These are phyloP conservation scores for Kluyveromyces lactis DNA, from an alignment of 805 yeast genomes.

Conservation along the genomic window DNA sequence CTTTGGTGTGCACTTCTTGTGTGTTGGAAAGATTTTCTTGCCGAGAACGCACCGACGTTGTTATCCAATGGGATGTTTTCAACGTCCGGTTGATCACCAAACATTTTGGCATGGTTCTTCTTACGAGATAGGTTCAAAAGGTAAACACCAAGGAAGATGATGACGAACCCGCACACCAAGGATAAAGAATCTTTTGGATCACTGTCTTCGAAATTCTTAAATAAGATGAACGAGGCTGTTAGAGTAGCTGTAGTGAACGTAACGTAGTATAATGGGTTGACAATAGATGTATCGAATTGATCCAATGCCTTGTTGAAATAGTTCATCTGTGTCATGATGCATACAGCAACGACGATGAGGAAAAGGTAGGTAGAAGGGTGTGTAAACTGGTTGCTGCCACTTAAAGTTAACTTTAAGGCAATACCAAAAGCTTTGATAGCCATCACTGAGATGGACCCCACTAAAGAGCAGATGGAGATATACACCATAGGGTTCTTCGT, in stretches of 20 bases:
- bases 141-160: constrained; percentile 83
- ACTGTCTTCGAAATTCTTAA: constrained; percentile 80
- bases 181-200: constrained; percentile 74
- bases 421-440: constrained; percentile 90
- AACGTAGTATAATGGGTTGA: constrained; percentile 84
- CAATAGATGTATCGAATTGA: constrained; percentile 87
- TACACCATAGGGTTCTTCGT: constrained; percentile 78
- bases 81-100: constrained; percentile 42
- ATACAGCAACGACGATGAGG: constrained; percentile 65
- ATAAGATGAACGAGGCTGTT: constrained; percentile 76
- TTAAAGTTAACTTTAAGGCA: constrained; percentile 74
- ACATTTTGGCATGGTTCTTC: constrained; percentile 40
- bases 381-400: constrained; percentile 82
- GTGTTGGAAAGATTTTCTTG: constrained; percentile 68
- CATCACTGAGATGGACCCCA: constrained; percentile 87
- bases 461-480: constrained; percentile 81
- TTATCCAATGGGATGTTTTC: constrained; percentile 76
- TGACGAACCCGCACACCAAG: constrained; percentile 73
- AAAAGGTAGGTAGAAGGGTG: constrained; percentile 80
- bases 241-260: constrained; percentile 85
- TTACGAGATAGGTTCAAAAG: constrained; percentile 70
- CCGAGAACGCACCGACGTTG: constrained; percentile 69
- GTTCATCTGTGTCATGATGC: constrained; percentile 88
- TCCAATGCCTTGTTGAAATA: constrained; percentile 90
- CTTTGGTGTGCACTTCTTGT: constrained; percentile 31